Evolutionary conservation across 1,284 basidiomycete species (phyloP), one percentile per base, ranked within the genome.

Genomic region (Puccinia hordei): DNA sequence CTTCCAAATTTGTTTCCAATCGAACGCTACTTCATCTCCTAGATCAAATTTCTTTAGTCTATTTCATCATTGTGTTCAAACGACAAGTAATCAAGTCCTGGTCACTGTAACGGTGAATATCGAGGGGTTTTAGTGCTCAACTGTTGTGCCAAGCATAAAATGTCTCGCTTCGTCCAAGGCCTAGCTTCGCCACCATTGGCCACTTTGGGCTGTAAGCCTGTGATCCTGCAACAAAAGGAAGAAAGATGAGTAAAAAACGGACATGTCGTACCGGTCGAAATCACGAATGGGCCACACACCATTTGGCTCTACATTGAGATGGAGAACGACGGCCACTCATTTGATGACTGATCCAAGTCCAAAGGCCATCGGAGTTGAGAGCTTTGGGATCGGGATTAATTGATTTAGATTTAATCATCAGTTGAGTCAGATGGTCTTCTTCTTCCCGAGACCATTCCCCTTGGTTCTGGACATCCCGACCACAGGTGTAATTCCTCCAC

Each of bases 281-380:
- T 10, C n/a, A 19, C n/a, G 15, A 51, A 12, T 35, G 8, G 35
- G 9, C 13, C 51, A 73, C 81, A 49, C 81, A 91, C 92, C 92
- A 94, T 88, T 94, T 94, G 65, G 91, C 92, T 74, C 93, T 88
- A 86, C 92, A 93, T 85, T 94, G 93, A 82, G 92, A 90, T 82
- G 92, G 88, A 44, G 90, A 90, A 71, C 93, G 88, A 75, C 85
- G 90, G 30, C 90, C 90, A 57, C 90, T 91, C 92, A 94, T 93
- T 73, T 88, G 87, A 68, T 90, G 88, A 82, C 90, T 91, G 59
- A 94, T 91, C 78, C 88, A 88, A 17, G 90, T 89, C 92, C 92
- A 93, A 85, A 93, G 92, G 38, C 93, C 89, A 82, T 93, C 92
- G 79, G 89, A 90, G 80, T 93, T 92, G 68, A 89, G 86, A 82